These are phyloP conservation scores for Capronia coronata DNA, from an alignment of 2,329 filamentous ascomycete species.

Conservation along the genomic window DNA sequence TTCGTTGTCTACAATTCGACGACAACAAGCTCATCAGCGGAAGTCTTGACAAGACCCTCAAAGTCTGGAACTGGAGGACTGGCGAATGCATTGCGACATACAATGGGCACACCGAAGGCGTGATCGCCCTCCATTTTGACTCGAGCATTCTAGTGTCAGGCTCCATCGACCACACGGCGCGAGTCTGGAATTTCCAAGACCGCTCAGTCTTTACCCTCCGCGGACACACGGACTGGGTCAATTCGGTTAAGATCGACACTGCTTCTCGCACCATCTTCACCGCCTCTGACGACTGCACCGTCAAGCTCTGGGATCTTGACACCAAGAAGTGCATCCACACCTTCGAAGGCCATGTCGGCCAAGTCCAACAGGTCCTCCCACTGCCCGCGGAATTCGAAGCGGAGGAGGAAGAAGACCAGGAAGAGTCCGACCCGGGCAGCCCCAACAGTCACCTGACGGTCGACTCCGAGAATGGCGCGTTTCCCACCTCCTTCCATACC, in stretches of 20 bases:
- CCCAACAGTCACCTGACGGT: slow-evolving; percentile 20
- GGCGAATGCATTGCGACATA: slow-evolving; percentile 80
- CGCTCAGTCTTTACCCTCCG: slow-evolving; percentile 72
- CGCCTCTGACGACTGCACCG: slow-evolving; percentile 84
- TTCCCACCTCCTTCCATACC: slow-evolving; percentile 6
- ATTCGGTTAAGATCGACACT: slow-evolving; percentile 82
- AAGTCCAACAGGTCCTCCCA: slow-evolving; percentile 84
- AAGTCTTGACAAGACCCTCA: slow-evolving; percentile 78
- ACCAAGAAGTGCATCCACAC: slow-evolving; percentile 67
- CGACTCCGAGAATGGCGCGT: slow-evolving; percentile 12
- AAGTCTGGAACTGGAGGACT: slow-evolving; percentile 95
- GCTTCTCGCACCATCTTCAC: slow-evolving; percentile 81
- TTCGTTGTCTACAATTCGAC: slow-evolving; percentile 88
- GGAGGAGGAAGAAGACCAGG: slow-evolving; percentile 50
- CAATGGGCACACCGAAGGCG: slow-evolving; percentile 69
- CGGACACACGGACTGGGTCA: slow-evolving; percentile 92
- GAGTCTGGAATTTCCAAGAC: slow-evolving; percentile 85
- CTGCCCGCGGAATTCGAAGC: slow-evolving; percentile 85
- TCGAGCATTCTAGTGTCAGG: slow-evolving; percentile 78
- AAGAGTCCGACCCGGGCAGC: slow-evolving; percentile 21
- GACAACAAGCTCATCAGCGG: slow-evolving; percentile 86
- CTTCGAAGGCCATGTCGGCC: slow-evolving; percentile 86
- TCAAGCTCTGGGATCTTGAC: slow-evolving; percentile 90
- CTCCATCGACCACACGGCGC: slow-evolving; percentile 81
- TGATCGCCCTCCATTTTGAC: slow-evolving; percentile 84